A percentile compares a stretch with the other conserved stretches of the same genome.
phyloP scores from a whole-genome alignment of 192 early-diverging fungal genomes.

The Phycomyces nitens region DNA sequence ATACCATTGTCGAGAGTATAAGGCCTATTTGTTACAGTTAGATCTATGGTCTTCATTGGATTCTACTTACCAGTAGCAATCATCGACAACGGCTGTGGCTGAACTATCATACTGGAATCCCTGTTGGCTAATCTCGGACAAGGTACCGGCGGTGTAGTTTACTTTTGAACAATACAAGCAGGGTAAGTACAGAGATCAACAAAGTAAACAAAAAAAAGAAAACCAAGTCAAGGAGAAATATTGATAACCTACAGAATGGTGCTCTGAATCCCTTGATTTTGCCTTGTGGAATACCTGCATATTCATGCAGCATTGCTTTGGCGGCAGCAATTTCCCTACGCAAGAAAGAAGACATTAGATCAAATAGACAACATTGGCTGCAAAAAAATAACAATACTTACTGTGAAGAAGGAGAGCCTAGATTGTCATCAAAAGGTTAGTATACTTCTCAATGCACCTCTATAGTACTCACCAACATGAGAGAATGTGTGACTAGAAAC shows the following conservation, averaged over 20 bases:
- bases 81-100: slow-evolving; percentile 39
- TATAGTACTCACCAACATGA: slow-evolving; percentile 31
- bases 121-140: slow-evolving; percentile 39
- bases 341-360: background rate
- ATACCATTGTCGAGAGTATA: slow-evolving; percentile 68
- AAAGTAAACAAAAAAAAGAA: background rate
- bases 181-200: background rate
- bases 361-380: background rate
- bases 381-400: too few relatives aligned
- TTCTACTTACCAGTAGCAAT: slow-evolving; percentile 46
- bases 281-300: slow-evolving; percentile 54
- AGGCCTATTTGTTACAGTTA: slow-evolving; percentile 29
- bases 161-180: slow-evolving; percentile 17
- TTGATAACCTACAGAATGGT: slow-evolving; percentile 44
- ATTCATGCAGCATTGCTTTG: slow-evolving; percentile 43
- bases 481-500: slow-evolving; percentile 33
- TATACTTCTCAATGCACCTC: background rate
- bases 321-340: slow-evolving; percentile 43
- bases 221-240: background rate
- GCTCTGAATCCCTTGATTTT: slow-evolving; percentile 63
- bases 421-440: background rate
- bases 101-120: slow-evolving; percentile 58
- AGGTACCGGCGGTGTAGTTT: slow-evolving; percentile 46
- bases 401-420: slow-evolving; percentile 31
- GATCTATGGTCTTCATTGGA: too few relatives aligned